Percentiles rank a stretch among this genome's conserved stretches.
Conservation (phyloP, 257 asterid species). For the Datura wrightii region DNA sequence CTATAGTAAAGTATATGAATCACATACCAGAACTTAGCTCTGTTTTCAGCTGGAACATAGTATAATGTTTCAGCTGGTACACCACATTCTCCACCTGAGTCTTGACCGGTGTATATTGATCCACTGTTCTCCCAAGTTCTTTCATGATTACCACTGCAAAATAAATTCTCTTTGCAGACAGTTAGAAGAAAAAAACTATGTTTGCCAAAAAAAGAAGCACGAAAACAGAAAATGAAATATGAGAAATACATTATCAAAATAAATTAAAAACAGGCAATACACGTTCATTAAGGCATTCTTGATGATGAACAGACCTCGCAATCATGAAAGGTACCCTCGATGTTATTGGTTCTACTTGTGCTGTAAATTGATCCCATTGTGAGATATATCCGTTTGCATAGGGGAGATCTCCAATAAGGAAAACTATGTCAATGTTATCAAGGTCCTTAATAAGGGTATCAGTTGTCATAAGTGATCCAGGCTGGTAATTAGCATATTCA, state of each 20-base stretch:
- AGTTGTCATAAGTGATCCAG: constrained; percentile 83
- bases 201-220: too few species aligned
- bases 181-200: not conserved
- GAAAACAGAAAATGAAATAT: not conserved
- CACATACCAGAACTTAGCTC: constrained; percentile 59
- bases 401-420: constrained; percentile 65
- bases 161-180: not conserved
- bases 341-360: constrained; percentile 82
- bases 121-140: constrained; percentile 53
- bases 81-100: constrained; percentile 64
- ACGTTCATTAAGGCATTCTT: not conserved
- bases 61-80: constrained; percentile 58
- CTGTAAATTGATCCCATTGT: constrained; percentile 94
- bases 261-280: not conserved
- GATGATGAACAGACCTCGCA: constrained; percentile 60
- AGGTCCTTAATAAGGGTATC: constrained; percentile 74
- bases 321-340: constrained; percentile 83
- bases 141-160: constrained; percentile 58
- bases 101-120: constrained; percentile 43
- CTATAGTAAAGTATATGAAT: too few species aligned
- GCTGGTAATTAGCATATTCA: constrained; percentile 82
- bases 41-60: constrained; percentile 53
- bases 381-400: constrained; percentile 73
- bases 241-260: not conserved
- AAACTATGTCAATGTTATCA: constrained; percentile 55